Base-by-base conservation (phyloP, 805 yeast genomes). In the Ogataea paradorogensis region DNA sequence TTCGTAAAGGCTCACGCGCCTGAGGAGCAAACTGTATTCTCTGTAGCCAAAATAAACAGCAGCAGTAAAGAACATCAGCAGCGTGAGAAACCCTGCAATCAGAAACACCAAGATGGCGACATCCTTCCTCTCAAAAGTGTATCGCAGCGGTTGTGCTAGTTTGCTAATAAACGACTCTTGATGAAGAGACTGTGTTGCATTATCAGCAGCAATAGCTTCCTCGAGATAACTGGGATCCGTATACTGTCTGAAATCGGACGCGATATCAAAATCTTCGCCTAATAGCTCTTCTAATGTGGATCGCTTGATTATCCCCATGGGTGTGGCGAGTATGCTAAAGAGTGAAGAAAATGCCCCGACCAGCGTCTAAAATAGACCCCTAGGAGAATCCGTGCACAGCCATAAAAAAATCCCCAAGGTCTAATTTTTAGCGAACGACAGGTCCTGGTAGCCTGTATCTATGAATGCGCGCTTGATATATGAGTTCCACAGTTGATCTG, bases 391-490 rank as follows among this genome's bases (percentile, higher is more conserved):
- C 20, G 14, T 27, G 26, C 38, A 34, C 38, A 18, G 38, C 38
- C 32, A 27, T n/a, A 21, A 24, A 31, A 31, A 18, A 14, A 15
- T 27, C 21, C 8, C 13, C 28, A 23, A 27, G 15, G n/a, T 28
- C 26, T 22, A 38, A n/a, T 37, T 30, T 11, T 36, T 38, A n/a
- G 31, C 38, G 30, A 51, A 46, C 16, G 70, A 67, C 51, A 62
- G 59, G 40, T 78, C 70, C 56, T 80, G 81, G 58, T 84, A 84
- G 13, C 79, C 83, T 4, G 85, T 71, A 38, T 76, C 71, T 6
- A 80, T 73, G 56, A 84, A 87, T 0, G 84, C 80, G 51, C 80
- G 69, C 40, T 71, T 66, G 42, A 81, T 55, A 54, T 67, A 87
- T 4, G 56, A 54, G 7, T 66, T 46, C 95, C 95, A 84, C 15